phyloP scores from a whole-genome alignment of 768 basidiomycete genomes.

The Tulasnella sp. region DNA sequence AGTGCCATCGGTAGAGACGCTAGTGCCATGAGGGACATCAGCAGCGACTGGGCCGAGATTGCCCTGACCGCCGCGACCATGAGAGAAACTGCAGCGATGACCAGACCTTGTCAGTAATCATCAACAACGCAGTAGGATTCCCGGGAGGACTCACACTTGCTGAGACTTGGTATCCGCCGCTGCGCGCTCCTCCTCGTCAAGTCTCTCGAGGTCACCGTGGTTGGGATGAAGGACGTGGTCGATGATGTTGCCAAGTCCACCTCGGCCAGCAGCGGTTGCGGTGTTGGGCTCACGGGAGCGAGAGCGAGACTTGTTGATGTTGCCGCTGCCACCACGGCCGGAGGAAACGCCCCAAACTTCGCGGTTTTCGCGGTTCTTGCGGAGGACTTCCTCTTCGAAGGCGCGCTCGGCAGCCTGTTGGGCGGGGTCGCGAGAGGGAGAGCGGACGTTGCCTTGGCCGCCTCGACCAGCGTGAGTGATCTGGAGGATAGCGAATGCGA shows the following conservation, averaged over 20 bases:
- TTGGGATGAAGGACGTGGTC: slow-evolving; percentile 12
- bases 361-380: slow-evolving; percentile 16
- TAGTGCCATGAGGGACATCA: not conserved
- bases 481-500: slow-evolving; percentile 12
- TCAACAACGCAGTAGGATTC: no score
- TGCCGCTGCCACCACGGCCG: slow-evolving; percentile 56
- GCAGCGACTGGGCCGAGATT: not conserved
- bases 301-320: slow-evolving; percentile 42
- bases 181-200: slow-evolving; percentile 28
- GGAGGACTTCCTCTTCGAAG: slow-evolving; percentile 14
- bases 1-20: not conserved
- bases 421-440: slow-evolving; percentile 48
- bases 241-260: slow-evolving; percentile 8
- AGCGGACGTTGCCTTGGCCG: slow-evolving; percentile 76
- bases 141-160: slow-evolving; percentile 29
- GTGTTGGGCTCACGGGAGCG: slow-evolving; percentile 34
- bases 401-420: slow-evolving; percentile 22
- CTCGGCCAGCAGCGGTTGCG: not conserved
- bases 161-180: slow-evolving; percentile 18
- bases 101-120: not conserved
- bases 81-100: not conserved
- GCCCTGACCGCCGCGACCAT: not conserved
- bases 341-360: slow-evolving; percentile 36
- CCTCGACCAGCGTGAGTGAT: slow-evolving; percentile 51
- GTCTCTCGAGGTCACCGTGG: slow-evolving; percentile 16